Percentiles rank a stretch among this genome's conserved stretches.
These are phyloP conservation scores for Zoysia japonica DNA, from an alignment of 176 grass and related monocot genomes.

Conservation along the genomic window DNA sequence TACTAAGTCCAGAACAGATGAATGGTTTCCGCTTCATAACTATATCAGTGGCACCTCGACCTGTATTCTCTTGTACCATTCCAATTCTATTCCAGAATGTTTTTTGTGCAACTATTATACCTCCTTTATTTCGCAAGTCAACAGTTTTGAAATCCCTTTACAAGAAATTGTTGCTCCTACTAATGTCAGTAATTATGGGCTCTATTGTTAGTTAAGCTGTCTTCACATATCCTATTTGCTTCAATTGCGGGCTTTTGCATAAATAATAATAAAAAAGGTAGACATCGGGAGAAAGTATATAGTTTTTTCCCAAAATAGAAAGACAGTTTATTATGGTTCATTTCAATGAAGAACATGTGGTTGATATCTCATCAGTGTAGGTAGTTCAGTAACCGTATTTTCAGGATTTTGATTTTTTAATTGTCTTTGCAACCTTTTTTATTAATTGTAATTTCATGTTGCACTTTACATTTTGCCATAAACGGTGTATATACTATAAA, in stretches of 20 bases:
- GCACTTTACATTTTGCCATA: not conserved
- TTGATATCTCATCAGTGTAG: not conserved
- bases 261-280: slow-evolving; percentile 6
- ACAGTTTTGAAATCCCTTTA: not conserved
- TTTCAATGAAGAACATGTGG: not conserved
- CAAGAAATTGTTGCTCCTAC: not conserved
- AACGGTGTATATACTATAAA: not conserved
- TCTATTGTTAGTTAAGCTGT: not conserved
- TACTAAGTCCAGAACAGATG: slow-evolving; percentile 77
- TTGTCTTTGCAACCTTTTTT: not conserved
- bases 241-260: not conserved
- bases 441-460: slow-evolving; percentile 17
- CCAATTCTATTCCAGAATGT: slow-evolving; percentile 28
- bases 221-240: not conserved
- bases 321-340: not conserved
- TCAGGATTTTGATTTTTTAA: not conserved
- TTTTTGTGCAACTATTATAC: slow-evolving; percentile 10
- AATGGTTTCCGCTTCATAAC: slow-evolving; percentile 83
- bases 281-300: not conserved
- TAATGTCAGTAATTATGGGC: not conserved
- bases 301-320: not conserved
- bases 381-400: not conserved
- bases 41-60: slow-evolving; percentile 87
- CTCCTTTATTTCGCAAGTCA: not conserved
- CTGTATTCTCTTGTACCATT: slow-evolving; percentile 58